These are phyloP conservation scores for Dalbergia cultrata DNA, from an alignment of 306 rosid genomes.

Conservation along the genomic window DNA sequence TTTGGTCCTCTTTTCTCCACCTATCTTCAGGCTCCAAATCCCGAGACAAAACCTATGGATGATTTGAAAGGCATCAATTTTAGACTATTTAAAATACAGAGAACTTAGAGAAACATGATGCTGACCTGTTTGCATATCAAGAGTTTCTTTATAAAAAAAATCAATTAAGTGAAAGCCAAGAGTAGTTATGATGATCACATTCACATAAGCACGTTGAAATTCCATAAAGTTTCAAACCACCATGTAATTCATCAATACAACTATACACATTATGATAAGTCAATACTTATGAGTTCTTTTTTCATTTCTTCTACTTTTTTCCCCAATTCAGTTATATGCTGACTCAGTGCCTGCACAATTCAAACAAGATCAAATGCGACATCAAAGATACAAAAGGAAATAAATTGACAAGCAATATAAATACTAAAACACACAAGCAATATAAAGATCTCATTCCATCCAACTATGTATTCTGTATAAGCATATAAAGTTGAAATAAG, in stretches of 20 bases:
- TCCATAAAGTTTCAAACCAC: slow-evolving; percentile 19
- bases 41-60: slow-evolving; percentile 63
- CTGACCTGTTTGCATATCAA: background rate
- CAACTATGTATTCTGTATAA: slow-evolving; percentile 12
- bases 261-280: slow-evolving; percentile 19
- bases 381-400: slow-evolving; percentile 25
- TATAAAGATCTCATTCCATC: background rate
- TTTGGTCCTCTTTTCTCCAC: slow-evolving; percentile 47
- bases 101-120: slow-evolving; percentile 28
- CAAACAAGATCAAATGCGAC: slow-evolving; percentile 43
- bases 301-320: slow-evolving; percentile 74
- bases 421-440: slow-evolving; percentile 24
- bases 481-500: slow-evolving; percentile 10
- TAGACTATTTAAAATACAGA: slow-evolving; percentile 7
- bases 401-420: slow-evolving; percentile 9
- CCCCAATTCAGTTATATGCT: slow-evolving; percentile 83
- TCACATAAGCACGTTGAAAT: slow-evolving; percentile 8
- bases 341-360: slow-evolving; percentile 85
- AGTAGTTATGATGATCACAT: slow-evolving; percentile 11
- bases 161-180: background rate
- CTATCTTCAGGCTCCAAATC: slow-evolving; percentile 57
- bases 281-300: slow-evolving; percentile 75
- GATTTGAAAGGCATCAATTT: slow-evolving; percentile 28
- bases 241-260: slow-evolving; percentile 28
- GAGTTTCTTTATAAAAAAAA: too few species aligned